phyloP scores from a whole-genome alignment of 1,284 basidiomycete genomes.

The Malassezia sp. region DNA sequence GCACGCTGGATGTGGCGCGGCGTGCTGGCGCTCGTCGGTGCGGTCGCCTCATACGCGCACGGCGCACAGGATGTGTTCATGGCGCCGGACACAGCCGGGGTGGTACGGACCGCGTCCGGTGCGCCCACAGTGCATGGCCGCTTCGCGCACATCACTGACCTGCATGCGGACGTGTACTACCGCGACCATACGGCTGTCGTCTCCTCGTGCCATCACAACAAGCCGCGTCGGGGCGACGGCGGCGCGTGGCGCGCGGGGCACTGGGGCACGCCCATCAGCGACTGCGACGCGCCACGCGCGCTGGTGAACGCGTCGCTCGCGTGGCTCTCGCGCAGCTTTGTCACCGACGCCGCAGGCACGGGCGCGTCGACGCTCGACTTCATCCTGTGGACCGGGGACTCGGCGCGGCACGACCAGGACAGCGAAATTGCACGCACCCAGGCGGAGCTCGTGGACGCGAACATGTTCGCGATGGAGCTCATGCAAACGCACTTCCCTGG shows the following conservation, averaged over 20 bases:
- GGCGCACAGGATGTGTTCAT: too few species aligned
- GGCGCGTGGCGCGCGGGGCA: slow-evolving; percentile 36
- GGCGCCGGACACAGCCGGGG: too few species aligned
- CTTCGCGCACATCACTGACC: slow-evolving; percentile 67
- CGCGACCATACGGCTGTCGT: slow-evolving; percentile 50
- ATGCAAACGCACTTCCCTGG: slow-evolving; percentile 66
- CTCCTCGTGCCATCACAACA: slow-evolving; percentile 25
- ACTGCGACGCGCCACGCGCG: slow-evolving; percentile 70
- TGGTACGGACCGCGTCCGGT: too few species aligned
- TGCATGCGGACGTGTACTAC: slow-evolving; percentile 64
- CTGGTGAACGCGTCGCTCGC: slow-evolving; percentile 71
- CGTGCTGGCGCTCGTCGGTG: neutral
- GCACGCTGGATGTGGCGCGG: too few species aligned
- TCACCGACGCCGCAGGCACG: neutral
- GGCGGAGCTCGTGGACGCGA: slow-evolving; percentile 67
- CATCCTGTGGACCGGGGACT: slow-evolving; percentile 73
- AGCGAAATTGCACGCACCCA: slow-evolving; percentile 65
- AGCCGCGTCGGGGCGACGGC: slow-evolving; percentile 27
- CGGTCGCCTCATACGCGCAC: too few species aligned
- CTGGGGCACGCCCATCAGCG: slow-evolving; percentile 52
- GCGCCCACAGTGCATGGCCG: slow-evolving; percentile 49
- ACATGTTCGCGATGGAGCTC: slow-evolving; percentile 58
- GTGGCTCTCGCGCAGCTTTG: slow-evolving; percentile 68
- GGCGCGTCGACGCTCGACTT: slow-evolving; percentile 65
- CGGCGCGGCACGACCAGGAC: slow-evolving; percentile 83